These are phyloP conservation scores for Bromus sterilis DNA, from an alignment of 176 grass and related monocot genomes.

Conservation along the genomic window DNA sequence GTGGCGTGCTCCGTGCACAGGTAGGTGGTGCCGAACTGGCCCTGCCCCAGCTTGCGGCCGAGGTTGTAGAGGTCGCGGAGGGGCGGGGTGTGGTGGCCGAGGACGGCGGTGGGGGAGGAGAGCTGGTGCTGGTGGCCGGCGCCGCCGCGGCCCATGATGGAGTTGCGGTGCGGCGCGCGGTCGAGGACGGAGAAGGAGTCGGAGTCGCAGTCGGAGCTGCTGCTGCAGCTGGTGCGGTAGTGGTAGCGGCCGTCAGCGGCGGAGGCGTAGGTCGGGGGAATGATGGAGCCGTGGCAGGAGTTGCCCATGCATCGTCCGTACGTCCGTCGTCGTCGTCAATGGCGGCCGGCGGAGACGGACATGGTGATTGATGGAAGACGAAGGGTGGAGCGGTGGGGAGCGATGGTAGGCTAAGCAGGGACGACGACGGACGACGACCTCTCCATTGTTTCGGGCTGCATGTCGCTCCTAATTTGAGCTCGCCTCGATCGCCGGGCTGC, in stretches of 20 bases:
- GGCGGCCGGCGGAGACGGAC: not conserved
- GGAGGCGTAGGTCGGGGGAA: not conserved
- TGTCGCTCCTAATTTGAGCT: not conserved
- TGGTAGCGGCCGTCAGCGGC: not conserved
- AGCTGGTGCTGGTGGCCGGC: slow-evolving; percentile 21
- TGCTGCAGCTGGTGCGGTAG: not conserved
- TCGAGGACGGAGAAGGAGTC: not conserved
- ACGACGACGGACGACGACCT: not conserved
- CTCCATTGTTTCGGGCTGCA: not conserved
- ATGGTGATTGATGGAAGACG: not conserved
- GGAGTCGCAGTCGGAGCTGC: not conserved
- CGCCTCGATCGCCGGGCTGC: not conserved
- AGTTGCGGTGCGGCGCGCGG: not conserved
- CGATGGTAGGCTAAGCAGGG: not conserved
- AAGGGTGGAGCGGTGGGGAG: not conserved
- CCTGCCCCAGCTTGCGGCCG: slow-evolving; percentile 67
- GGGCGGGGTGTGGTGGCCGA: slow-evolving; percentile 41
- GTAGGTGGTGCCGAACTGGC: slow-evolving; percentile 75
- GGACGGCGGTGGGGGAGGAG: slow-evolving; percentile 24
- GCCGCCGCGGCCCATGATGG: not conserved
- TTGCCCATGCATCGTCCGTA: slow-evolving; percentile 62
- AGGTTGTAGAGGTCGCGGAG: slow-evolving; percentile 55
- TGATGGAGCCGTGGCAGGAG: slow-evolving; percentile 27
- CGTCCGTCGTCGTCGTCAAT: not conserved
- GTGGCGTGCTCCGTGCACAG: slow-evolving; percentile 52